phyloP scores from a whole-genome alignment of 1,139 yeast genomes.

The Scheffersomyces segobiensis region DNA sequence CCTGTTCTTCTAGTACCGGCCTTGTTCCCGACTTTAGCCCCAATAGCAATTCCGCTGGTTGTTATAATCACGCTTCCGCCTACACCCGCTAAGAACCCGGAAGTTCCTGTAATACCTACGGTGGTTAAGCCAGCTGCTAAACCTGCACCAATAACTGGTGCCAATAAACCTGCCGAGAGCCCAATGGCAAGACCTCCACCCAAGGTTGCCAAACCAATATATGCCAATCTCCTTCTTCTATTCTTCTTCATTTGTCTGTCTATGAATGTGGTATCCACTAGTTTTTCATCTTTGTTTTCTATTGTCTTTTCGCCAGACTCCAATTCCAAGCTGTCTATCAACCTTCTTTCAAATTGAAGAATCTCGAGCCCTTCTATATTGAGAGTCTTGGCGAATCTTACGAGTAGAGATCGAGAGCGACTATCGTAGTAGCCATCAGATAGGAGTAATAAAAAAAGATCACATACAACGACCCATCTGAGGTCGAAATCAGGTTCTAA shows the following conservation, averaged over 20 bases:
- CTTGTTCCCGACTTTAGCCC: conserved; percentile 82
- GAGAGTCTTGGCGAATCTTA: conserved; percentile 63
- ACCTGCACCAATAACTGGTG: conserved; percentile 99
- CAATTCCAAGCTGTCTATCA: conserved; percentile 86
- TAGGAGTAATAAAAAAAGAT: conserved; percentile 73
- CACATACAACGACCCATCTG: conserved; percentile 93
- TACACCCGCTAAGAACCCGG: conserved; percentile 91
- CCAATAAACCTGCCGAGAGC: conserved; percentile 89
- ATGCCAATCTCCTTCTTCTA: conserved; percentile 69
- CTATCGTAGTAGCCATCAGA: conserved; percentile 90
- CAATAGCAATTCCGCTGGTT: conserved; percentile 86
- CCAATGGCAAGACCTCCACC: conserved; percentile 97
- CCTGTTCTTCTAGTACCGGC: conserved; percentile 90
- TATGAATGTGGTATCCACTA: conserved; percentile 74
- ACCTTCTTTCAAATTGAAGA: conserved; percentile 84
- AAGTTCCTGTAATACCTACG: conserved; percentile 88
- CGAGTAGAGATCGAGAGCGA: conserved; percentile 75
- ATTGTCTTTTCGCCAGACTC: conserved; percentile 61
- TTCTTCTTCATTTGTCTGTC: conserved; percentile 68
- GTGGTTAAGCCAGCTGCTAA: conserved; percentile 96
- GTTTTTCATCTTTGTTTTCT: conserved; percentile 63
- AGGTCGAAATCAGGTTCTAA: conserved; percentile 60
- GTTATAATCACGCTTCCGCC: conserved; percentile 97
- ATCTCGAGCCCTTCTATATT: conserved; percentile 65
- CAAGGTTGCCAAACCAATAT: conserved; percentile 93